Percentiles rank a stretch among this genome's conserved stretches.
Evolutionary conservation across 176 grass and related monocot species (phyloP).

Genomic region (Eleusine indica): DNA sequence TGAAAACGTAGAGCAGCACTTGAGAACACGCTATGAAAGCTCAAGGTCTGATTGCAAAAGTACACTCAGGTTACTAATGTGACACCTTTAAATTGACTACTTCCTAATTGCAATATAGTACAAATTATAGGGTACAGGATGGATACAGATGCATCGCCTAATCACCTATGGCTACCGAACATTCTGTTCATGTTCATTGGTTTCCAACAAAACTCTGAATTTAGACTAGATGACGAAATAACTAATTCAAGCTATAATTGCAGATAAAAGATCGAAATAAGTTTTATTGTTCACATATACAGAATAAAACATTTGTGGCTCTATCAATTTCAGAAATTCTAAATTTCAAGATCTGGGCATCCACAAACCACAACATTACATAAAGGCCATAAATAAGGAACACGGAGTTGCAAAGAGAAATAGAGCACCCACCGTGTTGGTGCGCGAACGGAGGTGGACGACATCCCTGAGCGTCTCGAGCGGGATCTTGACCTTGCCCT

Average conservation of each 20-base stretch:
- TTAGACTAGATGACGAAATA: not conserved
- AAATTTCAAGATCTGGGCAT: not conserved
- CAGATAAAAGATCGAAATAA: not conserved
- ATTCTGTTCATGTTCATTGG: not conserved
- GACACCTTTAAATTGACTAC: not conserved
- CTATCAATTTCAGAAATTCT: not conserved
- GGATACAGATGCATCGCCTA: not conserved
- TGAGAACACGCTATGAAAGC: not conserved
- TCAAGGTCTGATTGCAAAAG: not conserved
- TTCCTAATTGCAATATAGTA: not conserved
- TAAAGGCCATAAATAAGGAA: not conserved
- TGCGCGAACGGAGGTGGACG: conserved; percentile 78
- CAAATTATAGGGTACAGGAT: not conserved
- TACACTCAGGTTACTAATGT: not conserved
- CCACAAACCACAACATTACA: not conserved
- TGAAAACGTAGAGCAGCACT: not conserved
- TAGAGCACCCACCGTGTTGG: conserved; percentile 66
- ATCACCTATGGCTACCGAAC: not conserved
- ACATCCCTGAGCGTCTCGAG: conserved; percentile 83
- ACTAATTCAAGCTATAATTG: not conserved
- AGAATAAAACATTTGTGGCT: not conserved
- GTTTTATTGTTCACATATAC: not conserved
- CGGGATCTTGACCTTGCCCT: conserved; percentile 75
- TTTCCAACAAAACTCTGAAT: not conserved
- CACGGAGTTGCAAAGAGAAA: not conserved